Base-by-base conservation (phyloP, 805 yeast species). In the Candida silvicultrix region DNA sequence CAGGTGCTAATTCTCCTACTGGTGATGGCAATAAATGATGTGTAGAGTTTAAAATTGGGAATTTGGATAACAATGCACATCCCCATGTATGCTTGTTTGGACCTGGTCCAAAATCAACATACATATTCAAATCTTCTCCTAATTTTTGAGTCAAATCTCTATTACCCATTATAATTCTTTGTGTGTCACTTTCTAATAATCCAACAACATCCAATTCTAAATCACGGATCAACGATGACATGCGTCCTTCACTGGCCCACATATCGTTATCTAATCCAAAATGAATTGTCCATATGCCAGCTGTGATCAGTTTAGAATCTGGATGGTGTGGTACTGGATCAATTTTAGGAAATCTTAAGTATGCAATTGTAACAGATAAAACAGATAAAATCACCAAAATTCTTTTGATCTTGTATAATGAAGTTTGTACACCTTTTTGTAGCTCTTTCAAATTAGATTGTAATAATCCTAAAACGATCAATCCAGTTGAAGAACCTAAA, bases 11-110 rank as follows among this genome's bases (percentile, higher is more conserved):
- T 70, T 94, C 99, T 16, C 99, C 99, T 29, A 87, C 97, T 2
- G 99, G 99, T 7, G 96, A 87, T 4, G 99, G 99, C 46, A 92
- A 69, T 55, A 94, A 73, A 62, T 90, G 95, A 64, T 94, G 99
- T 1, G 89, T 81, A 3, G 97, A 89, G 59, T 84, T 79, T 46
- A 94, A 56, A 50, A 94, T 94, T 28, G 99, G 99, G 76, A 92
- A 94, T 62, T 90, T 89, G 19, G 97, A 90, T 53, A 94, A 71
- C 50, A 94, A 72, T 2, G 94, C 94, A 42, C 90, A 85, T 38
- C 99, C 99, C 99, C 99, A 94, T 0, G 99, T 94, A 68, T 94
- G 98, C 65, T 90, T 85, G 63, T 89, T 88, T 45, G 98, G 97
- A 14, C 97, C 97, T 8, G 99, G 99, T 8, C 99, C 99, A 62